Conservation (phyloP, 1,139 yeast genomes). For the Meyerozyma smithsonii region DNA sequence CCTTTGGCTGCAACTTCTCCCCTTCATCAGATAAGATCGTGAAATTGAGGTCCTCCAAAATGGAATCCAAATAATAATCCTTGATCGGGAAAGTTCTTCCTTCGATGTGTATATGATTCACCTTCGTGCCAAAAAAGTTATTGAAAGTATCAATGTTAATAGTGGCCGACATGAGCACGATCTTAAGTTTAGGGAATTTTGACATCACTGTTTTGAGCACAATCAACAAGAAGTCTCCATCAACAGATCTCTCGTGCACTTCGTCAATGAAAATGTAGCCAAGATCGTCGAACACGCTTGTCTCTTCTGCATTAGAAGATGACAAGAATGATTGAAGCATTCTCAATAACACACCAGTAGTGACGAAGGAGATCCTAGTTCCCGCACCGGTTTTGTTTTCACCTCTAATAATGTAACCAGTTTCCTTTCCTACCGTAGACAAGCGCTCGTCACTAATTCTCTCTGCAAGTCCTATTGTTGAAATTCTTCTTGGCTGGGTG, state of each 20-base stretch:
- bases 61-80: conserved; percentile 66
- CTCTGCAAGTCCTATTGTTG: conserved; percentile 92
- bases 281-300: conserved; percentile 47
- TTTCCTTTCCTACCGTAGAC: conserved; percentile 64
- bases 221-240: conserved; percentile 79
- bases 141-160: conserved; percentile 70
- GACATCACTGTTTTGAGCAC: conserved; percentile 58
- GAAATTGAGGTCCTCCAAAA: conserved; percentile 53
- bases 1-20: conserved; percentile 46
- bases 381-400: conserved; percentile 60
- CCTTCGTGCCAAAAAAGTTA: conserved; percentile 48
- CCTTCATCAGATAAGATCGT: conserved; percentile 43
- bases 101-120: conserved; percentile 69
- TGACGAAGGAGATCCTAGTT: conserved; percentile 79
- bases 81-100: conserved; percentile 92
- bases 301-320: conserved; percentile 12
- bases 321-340: conserved; percentile 58
- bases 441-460: conserved; percentile 84
- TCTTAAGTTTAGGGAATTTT: conserved; percentile 49
- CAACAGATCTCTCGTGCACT: conserved; percentile 92
- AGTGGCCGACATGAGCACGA: conserved; percentile 92
- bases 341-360: conserved; percentile 87
- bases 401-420: conserved; percentile 89
- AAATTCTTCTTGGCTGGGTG: conserved; percentile 94
- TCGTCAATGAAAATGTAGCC: conserved; percentile 84